Evolutionary conservation across 352 stramenopile genomes (phyloP).

Genomic region (Thraustotheca clavata): DNA sequence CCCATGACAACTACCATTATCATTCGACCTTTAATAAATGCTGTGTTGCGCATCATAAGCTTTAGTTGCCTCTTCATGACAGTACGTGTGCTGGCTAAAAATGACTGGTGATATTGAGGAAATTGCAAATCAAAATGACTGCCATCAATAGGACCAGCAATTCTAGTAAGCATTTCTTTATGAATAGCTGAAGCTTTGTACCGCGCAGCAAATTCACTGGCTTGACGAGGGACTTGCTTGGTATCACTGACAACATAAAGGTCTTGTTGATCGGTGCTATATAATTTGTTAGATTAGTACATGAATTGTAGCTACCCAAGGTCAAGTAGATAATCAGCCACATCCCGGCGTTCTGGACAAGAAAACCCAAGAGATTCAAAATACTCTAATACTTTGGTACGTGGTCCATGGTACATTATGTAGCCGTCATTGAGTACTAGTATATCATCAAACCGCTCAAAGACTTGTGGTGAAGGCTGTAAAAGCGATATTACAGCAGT

Average conservation of each 20-base stretch:
- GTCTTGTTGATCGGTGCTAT: slow-evolving; percentile 29
- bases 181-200: slow-evolving; percentile 48
- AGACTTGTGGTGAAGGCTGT: slow-evolving; percentile 88
- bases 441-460: slow-evolving; percentile 91
- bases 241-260: not conserved
- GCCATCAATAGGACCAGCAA: slow-evolving; percentile 17
- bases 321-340: slow-evolving; percentile 87
- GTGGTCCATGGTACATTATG: slow-evolving; percentile 80
- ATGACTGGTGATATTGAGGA: slow-evolving; percentile 17
- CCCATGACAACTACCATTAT: slow-evolving; percentile 45
- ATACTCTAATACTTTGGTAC: slow-evolving; percentile 49
- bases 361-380: slow-evolving; percentile 67
- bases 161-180: slow-evolving; percentile 32
- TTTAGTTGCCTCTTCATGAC: slow-evolving; percentile 51
- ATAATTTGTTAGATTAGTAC: slow-evolving; percentile 22
- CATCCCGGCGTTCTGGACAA: slow-evolving; percentile 58
- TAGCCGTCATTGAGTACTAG: slow-evolving; percentile 83
- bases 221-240: slow-evolving; percentile 17
- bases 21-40: slow-evolving; percentile 39
- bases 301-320: slow-evolving; percentile 22
- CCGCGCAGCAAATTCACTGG: slow-evolving; percentile 34
- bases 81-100: slow-evolving; percentile 12
- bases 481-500: slow-evolving; percentile 73
- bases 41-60: slow-evolving; percentile 44
- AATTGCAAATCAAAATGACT: slow-evolving; percentile 28